Evolutionary conservation across 352 stramenopile species (phyloP).

Genomic region (Globisporangium irregulare): DNA sequence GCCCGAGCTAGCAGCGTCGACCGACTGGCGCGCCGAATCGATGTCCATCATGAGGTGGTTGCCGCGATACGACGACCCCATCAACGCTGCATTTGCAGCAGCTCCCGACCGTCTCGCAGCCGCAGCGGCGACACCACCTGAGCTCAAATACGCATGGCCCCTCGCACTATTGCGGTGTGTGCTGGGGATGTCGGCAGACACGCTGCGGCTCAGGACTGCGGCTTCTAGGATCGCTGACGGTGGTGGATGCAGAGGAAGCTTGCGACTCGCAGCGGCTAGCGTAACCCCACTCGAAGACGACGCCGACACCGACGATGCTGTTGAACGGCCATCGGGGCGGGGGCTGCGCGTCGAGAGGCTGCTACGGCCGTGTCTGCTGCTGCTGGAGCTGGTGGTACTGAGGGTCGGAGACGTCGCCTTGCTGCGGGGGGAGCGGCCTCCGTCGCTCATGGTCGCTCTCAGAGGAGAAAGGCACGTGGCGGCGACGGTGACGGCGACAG

Average conservation of each 20-base stretch:
- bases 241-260: conserved; percentile 1
- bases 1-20: conserved; percentile 28
- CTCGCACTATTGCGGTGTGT: conserved; percentile 30
- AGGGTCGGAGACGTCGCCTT: conserved; percentile 6
- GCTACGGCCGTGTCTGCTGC: background rate
- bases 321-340: background rate
- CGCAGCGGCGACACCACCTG: conserved; percentile 20
- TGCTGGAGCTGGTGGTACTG: background rate
- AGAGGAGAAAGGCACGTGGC: background rate
- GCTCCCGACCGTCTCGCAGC: conserved; percentile 16
- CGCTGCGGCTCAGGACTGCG: conserved; percentile 30
- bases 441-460: conserved; percentile 18
- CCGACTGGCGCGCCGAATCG: conserved; percentile 35
- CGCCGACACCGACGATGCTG: conserved; percentile 7
- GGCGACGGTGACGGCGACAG: background rate
- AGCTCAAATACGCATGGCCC: conserved; percentile 24
- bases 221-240: conserved; percentile 23
- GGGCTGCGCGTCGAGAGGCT: conserved; percentile 3
- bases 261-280: background rate
- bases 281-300: background rate
- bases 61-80: background rate
- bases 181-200: conserved; percentile 27
- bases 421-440: conserved; percentile 10
- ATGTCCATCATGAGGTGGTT: conserved; percentile 60
- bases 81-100: background rate